Evolutionary conservation across 805 yeast species (phyloP), one percentile per base, ranked within the genome.

Genomic region (Candida fluviatilis): DNA sequence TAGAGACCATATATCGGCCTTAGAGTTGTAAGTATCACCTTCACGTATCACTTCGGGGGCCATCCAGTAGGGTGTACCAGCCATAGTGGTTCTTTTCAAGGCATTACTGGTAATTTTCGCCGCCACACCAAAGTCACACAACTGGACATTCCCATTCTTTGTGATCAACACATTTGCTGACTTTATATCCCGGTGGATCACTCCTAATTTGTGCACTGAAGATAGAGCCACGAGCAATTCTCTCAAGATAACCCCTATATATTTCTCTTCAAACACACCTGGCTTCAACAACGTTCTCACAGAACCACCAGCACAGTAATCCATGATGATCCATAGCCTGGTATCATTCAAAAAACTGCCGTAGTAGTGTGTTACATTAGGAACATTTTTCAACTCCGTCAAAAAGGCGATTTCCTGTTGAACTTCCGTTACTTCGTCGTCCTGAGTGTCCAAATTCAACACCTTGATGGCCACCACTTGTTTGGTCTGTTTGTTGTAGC

Each of bases 121-220:
- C 1, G 99, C 99, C 16, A 95, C 99, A 23, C 99, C 99, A 63
- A 93, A 93, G 60, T 93, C 99, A 71, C 98, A 91, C 32, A 93
- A 73, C 54, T 86, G 87, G 4, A 95, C 95, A 37, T 75, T 76
- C 4, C 99, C 99, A 34, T 86, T 95, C 48, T 85, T 86, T 3
- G 90, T 76, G 37, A 93, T 84, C 44, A 93, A 71, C 10, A 93
- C 87, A 57, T 93, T 93, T 0, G 99, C 99, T 1, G 98, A 96
- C 60, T 93, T 93, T 51, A 93, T 78, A 60, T 93, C 99, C 49
- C 99, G 75, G 60, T 93, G 99, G 24, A 93, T 93, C 16, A 95
- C 93, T 10, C 95, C 96, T 43, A 84, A 80, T 44, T 74, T 78
- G 58, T 93, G 99, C 15, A 95, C 89, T 38, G 76, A 84, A 44